These are phyloP conservation scores for Suillus lakei DNA, from an alignment of 768 basidiomycete genomes.

Conservation along the genomic window DNA sequence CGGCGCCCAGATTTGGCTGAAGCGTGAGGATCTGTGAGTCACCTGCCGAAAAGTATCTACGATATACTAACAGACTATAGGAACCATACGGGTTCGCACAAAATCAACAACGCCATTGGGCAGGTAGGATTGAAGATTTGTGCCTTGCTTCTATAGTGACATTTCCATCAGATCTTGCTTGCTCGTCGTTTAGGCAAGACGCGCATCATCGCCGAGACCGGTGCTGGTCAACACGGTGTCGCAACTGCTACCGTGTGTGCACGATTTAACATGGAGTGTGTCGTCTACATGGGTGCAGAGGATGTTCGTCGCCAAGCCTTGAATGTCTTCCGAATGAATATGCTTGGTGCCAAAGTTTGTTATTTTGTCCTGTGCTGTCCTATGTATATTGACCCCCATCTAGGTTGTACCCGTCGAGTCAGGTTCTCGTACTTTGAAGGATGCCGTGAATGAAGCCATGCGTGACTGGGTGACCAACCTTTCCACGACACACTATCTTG, in stretches of 20 bases:
- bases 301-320: slow-evolving; percentile 95
- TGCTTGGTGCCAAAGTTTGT: slow-evolving; percentile 89
- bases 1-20: slow-evolving; percentile 97
- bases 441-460: slow-evolving; percentile 98
- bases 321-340: slow-evolving; percentile 97
- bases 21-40: slow-evolving; percentile 88
- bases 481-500: slow-evolving; percentile 91
- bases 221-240: slow-evolving; percentile 98
- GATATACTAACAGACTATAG: slow-evolving; percentile 40
- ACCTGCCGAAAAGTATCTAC: not conserved
- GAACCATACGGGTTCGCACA: slow-evolving; percentile 99
- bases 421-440: slow-evolving; percentile 94
- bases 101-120: slow-evolving; percentile 99
- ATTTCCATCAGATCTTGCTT: slow-evolving; percentile 72
- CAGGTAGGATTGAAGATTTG: slow-evolving; percentile 55
- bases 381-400: slow-evolving; percentile 3
- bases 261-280: slow-evolving; percentile 92
- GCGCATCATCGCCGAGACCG: slow-evolving; percentile 98
- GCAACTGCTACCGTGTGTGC: slow-evolving; percentile 99
- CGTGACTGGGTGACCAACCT: slow-evolving; percentile 99
- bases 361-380: not conserved
- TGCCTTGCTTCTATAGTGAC: not conserved
- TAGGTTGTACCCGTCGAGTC: slow-evolving; percentile 94
- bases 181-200: slow-evolving; percentile 95
- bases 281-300: slow-evolving; percentile 98